These are phyloP conservation scores for Cryptosporidium sp. DNA, from an alignment of 169 alveolate genomes.

Conservation along the genomic window DNA sequence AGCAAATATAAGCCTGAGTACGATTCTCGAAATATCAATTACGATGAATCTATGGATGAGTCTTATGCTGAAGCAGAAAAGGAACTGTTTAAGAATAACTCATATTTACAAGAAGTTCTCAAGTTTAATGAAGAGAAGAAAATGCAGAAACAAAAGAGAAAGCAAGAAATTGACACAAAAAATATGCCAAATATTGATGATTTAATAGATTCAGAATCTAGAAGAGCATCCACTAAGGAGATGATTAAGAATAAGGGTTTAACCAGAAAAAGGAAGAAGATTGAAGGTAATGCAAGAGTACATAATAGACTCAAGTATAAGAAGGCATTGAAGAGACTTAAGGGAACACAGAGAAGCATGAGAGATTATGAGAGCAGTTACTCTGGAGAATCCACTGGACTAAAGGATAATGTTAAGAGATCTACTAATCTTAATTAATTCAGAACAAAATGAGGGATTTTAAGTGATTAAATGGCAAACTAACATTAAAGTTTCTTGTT, in stretches of 20 bases:
- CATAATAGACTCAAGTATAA: constrained; percentile 89
- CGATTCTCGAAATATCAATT: not conserved
- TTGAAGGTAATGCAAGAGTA: constrained; percentile 94
- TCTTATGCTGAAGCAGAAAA: constrained; percentile 12
- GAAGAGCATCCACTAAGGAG: constrained; percentile 79
- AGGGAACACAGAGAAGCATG: constrained; percentile 80
- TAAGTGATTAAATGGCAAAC: not conserved
- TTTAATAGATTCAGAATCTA: constrained; percentile 47
- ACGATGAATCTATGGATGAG: constrained; percentile 52
- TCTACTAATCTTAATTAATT: constrained; percentile 70
- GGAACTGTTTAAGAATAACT: constrained; percentile 27
- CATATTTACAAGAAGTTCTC: constrained; percentile 76
- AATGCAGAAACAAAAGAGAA: constrained; percentile 76
- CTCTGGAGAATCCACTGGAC: constrained; percentile 88
- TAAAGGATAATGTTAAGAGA: constrained; percentile 85
- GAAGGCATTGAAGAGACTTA: constrained; percentile 84
- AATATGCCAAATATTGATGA: constrained; percentile 75
- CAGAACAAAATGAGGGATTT: not conserved
- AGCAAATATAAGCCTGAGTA: constrained; percentile 72
- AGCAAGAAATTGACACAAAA: constrained; percentile 76
- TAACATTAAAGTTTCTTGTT: not conserved
- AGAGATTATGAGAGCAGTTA: constrained; percentile 81
- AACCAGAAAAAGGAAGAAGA: constrained; percentile 91
- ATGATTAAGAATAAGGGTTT: constrained; percentile 91
- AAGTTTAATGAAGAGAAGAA: constrained; percentile 77